Evolutionary conservation across 495 filamentous ascomycete species (phyloP), one percentile per base, ranked within the genome.

Genomic region (Hapsidospora chrysogenum): DNA sequence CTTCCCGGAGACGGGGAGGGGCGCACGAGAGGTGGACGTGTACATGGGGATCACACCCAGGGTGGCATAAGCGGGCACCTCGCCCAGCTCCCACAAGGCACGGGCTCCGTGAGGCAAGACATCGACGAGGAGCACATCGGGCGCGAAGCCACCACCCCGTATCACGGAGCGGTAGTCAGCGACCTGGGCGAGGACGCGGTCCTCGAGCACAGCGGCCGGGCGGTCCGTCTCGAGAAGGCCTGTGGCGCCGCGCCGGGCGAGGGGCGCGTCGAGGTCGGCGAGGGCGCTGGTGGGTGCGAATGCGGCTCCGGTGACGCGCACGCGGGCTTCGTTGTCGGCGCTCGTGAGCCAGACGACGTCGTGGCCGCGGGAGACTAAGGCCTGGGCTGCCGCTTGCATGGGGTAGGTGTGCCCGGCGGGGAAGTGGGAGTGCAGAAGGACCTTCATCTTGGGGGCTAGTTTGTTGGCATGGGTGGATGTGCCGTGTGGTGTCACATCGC

Each of bases 361-460:
- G 29, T 39, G 37, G 20, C 37, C 37, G 37, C 19, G 28, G 7
- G 22, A 17, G 9, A 39, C 37, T 1, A 39, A 20, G 8, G 29
- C 29, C 26, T 33, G 28, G 18, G 29, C 29, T 3, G 33, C 20
- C 10, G 37, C 37, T 32, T 32, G 37, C 37, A 39, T 39, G 29
- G 37, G 37, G 10, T 23, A 26, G 18, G 16, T 29, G 33, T 39
- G 37, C 13, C 37, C 37, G 17, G 29, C 28, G 14, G 20, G 20
- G 5, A 26, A 31, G 19, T 39, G 29, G 13, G 28, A 39, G 19
- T 39, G 28, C 5, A 39, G 22, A 2, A 36, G 33, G 2, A 27
- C 22, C 15, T 54, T 44, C 33, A 48, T 43, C 22, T 45, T 34
- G 23, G 35, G n/a, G n/a, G n/a, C n/a, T n/a, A n/a, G n/a, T n/a